Conservation (phyloP, 768 basidiomycete genomes). For the Imleria badia region DNA sequence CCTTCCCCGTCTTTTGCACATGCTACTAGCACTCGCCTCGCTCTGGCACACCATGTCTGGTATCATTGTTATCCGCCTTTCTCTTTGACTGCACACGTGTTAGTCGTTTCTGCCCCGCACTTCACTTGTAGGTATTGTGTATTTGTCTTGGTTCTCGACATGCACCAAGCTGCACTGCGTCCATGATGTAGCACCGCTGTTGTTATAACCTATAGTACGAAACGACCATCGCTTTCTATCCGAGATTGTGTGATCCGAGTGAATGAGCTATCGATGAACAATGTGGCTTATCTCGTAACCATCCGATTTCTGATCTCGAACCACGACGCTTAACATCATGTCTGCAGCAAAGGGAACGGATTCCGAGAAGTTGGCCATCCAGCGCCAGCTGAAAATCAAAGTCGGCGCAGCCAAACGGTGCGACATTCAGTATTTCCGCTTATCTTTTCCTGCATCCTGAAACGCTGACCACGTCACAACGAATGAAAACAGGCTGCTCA, state of each 20-base stretch:
- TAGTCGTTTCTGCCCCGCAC: conserved; percentile 25
- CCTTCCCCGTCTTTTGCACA: conserved; percentile 9
- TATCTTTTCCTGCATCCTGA: conserved; percentile 5
- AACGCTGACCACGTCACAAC: conserved; percentile 12
- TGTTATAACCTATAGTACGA: conserved; percentile 27
- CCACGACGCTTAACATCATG: conserved; percentile 17
- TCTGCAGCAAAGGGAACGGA: conserved; percentile 8
- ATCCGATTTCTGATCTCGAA: conserved; percentile 1
- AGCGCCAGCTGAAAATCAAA: conserved; percentile 78
- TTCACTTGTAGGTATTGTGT: conserved; percentile 34
- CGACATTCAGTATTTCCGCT: conserved; percentile 20
- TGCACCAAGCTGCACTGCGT: conserved; percentile 32
- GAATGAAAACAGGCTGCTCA: conserved; percentile 49
- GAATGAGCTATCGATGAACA: conserved; percentile 8
- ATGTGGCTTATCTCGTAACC: not conserved
- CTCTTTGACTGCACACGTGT: conserved; percentile 22
- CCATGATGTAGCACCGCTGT: conserved; percentile 31
- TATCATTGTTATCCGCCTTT: conserved; percentile 20
- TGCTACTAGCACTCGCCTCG: conserved; percentile 14
- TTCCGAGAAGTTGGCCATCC: conserved; percentile 36
- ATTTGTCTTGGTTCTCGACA: conserved; percentile 28
- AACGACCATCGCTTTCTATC: conserved; percentile 21
- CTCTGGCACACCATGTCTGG: conserved; percentile 22
- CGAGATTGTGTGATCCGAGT: not conserved
- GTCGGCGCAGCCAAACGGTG: conserved; percentile 65